Conservation (phyloP, 331 rosid genomes). For the Rhamnella rubrinervis region DNA sequence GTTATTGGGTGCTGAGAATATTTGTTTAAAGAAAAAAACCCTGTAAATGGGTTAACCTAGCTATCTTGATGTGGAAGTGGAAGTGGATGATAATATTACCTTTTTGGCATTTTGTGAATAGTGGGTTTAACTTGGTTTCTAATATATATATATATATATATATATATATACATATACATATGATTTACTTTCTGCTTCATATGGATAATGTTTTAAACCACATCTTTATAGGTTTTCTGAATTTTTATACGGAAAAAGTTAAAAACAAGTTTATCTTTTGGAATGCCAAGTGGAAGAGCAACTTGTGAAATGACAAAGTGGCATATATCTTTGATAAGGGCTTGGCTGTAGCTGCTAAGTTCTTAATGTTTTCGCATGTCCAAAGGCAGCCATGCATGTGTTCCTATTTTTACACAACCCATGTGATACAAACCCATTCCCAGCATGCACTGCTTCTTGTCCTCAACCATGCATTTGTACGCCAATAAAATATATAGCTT, state of each 20-base stretch:
- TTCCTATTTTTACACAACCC: slow-evolving; percentile 43
- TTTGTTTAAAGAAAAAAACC: neutral
- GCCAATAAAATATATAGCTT: neutral
- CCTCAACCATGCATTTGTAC: neutral
- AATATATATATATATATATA: too few species aligned
- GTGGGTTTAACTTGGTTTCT: slow-evolving; percentile 13
- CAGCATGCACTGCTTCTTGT: slow-evolving; percentile 24
- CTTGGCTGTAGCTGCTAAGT: slow-evolving; percentile 23
- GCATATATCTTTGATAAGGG: neutral
- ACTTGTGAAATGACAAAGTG: slow-evolving; percentile 29
- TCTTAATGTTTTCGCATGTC: slow-evolving; percentile 50
- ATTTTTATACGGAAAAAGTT: slow-evolving; percentile 15
- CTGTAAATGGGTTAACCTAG: too few species aligned
- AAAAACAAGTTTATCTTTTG: slow-evolving; percentile 30
- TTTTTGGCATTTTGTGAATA: slow-evolving; percentile 18
- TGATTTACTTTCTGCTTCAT: slow-evolving; percentile 2
- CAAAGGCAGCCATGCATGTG: slow-evolving; percentile 56
- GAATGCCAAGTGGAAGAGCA: slow-evolving; percentile 36
- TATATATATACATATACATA: too few species aligned
- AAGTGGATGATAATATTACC: neutral
- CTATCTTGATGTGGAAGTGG: too few species aligned
- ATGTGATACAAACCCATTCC: slow-evolving; percentile 42
- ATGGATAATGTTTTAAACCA: slow-evolving; percentile 45
- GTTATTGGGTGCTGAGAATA: slow-evolving; percentile 21
- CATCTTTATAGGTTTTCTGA: slow-evolving; percentile 18